A percentile compares a stretch with the other conserved stretches of the same genome.
phyloP scores from a whole-genome alignment of 176 grass and related monocot species.

The Avena atlantica region DNA sequence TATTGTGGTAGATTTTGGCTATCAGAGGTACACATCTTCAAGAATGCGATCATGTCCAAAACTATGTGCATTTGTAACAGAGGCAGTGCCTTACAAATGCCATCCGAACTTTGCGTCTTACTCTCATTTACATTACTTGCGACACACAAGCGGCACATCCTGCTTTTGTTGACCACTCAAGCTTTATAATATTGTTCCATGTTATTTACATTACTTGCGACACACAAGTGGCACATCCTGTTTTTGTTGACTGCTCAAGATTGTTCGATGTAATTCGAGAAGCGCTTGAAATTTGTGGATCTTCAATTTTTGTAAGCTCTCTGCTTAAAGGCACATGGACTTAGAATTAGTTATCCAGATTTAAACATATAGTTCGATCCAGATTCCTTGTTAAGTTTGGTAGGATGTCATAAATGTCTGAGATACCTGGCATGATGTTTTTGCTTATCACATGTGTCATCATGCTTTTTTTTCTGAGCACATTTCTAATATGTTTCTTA shows the following conservation, averaged over 20 bases:
- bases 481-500: constrained; percentile 1
- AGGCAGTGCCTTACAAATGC: constrained; percentile 13
- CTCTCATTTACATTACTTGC: constrained; percentile 6
- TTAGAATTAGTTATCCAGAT: background rate
- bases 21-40: background rate
- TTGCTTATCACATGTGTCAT: background rate
- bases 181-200: background rate
- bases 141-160: background rate
- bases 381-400: background rate
- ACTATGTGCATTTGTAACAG: background rate
- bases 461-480: background rate
- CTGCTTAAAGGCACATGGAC: background rate
- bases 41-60: background rate
- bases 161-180: background rate
- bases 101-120: background rate
- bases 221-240: background rate
- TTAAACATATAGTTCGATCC: constrained; percentile 5
- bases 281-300: background rate
- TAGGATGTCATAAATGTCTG: constrained; percentile 6
- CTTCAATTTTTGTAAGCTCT: background rate
- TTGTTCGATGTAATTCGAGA: background rate
- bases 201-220: background rate
- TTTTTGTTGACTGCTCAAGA: background rate
- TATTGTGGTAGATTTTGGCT: background rate
- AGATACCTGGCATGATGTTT: background rate